These are phyloP conservation scores for Dictyostelium purpureum DNA, from an alignment of 78 protist genomes.

Conservation along the genomic window DNA sequence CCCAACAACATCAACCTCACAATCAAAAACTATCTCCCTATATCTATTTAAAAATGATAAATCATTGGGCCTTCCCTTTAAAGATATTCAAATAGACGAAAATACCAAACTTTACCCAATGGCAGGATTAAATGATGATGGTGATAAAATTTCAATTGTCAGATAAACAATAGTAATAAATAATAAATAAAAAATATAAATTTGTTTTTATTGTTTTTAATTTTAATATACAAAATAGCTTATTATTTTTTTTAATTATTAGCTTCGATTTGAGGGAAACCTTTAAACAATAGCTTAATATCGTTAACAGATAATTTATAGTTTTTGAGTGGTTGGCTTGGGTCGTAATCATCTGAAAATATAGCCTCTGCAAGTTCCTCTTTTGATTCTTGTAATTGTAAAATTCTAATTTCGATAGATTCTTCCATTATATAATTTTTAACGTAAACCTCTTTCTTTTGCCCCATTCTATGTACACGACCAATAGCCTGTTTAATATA, in stretches of 20 bases:
- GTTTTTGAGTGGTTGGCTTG: neutral
- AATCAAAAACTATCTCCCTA: neutral
- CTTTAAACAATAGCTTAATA: slow-evolving; percentile 23
- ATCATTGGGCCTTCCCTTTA: neutral
- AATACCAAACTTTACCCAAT: slow-evolving; percentile 24
- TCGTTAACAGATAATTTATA: slow-evolving; percentile 25
- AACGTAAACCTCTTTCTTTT: slow-evolving; percentile 66
- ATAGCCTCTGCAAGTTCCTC: slow-evolving; percentile 13
- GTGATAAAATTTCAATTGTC: slow-evolving; percentile 20
- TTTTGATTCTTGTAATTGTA: slow-evolving; percentile 87
- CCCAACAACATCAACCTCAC: too few species aligned
- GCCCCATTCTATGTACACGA: slow-evolving; percentile 89
- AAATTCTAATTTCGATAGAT: slow-evolving; percentile 85
- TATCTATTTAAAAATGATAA: slow-evolving; percentile 3
- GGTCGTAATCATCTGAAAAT: slow-evolving; percentile 46
- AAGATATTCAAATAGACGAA: too few species aligned
- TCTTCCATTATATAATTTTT: slow-evolving; percentile 75
- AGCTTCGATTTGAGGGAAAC: neutral
- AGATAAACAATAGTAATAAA: too few species aligned
- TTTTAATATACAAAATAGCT: too few species aligned
- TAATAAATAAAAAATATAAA: too few species aligned
- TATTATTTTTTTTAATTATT: neutral
- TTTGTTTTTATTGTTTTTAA: too few species aligned
- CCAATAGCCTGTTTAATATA: slow-evolving; percentile 86
- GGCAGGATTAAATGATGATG: slow-evolving; percentile 52